These are phyloP conservation scores for Teratosphaeria zuluensis DNA, from an alignment of 2,329 filamentous ascomycete species.

Conservation along the genomic window DNA sequence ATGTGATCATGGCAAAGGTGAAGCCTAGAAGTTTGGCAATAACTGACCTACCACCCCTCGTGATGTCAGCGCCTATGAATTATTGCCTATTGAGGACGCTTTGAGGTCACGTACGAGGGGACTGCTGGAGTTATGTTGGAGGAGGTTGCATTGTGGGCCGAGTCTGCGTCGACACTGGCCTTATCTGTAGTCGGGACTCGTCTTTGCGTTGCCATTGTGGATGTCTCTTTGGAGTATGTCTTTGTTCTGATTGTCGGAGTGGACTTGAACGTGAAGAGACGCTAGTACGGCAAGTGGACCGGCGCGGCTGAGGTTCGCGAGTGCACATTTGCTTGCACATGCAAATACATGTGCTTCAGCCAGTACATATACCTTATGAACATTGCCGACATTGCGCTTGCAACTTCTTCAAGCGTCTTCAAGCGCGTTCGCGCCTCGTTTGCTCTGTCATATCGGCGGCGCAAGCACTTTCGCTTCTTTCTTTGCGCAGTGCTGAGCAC, in stretches of 20 bases:
- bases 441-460: background rate
- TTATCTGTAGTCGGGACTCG: constrained; percentile 58
- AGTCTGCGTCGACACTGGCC: constrained; percentile 44
- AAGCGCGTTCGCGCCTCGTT: background rate
- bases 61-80: background rate
- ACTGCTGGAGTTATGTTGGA: constrained; percentile 76
- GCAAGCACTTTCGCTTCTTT: background rate
- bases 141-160: constrained; percentile 29
- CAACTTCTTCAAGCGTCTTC: background rate
- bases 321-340: background rate
- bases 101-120: constrained; percentile 53
- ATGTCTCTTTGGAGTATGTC: background rate
- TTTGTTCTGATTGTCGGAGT: background rate
- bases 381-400: background rate
- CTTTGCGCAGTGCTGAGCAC: background rate
- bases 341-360: background rate
- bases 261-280: background rate
- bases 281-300: background rate
- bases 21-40: constrained; percentile 86
- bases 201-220: constrained; percentile 61
- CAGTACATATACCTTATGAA: background rate
- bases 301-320: background rate
- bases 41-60: constrained; percentile 51
- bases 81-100: background rate
- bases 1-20: constrained; percentile 79